phyloP scores from a whole-genome alignment of 176 grass and related monocot genomes.

The Luzula sylvatica region DNA sequence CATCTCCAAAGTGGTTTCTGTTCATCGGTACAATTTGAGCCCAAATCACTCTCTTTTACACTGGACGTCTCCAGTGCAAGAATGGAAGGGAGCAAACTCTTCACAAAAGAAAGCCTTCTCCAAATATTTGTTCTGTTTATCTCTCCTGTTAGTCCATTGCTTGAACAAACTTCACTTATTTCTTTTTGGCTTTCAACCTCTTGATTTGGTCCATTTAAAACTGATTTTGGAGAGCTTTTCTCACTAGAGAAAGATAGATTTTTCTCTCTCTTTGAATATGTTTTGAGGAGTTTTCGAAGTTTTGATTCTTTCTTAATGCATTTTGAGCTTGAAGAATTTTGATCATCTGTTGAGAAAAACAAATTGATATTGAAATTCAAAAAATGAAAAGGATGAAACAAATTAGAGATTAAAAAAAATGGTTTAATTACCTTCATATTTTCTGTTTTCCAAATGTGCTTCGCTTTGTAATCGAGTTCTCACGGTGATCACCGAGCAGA shows the following conservation, averaged over 20 bases:
- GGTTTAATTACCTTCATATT: conserved; percentile 37
- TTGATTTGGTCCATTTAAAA: conserved; percentile 52
- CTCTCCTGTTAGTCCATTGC: conserved; percentile 29
- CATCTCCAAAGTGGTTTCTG: conserved; percentile 71
- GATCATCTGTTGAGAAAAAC: conserved; percentile 26
- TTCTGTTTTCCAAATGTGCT: conserved; percentile 16
- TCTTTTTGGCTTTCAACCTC: conserved; percentile 15
- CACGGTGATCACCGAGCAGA: conserved; percentile 61
- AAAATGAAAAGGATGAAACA: too few species aligned
- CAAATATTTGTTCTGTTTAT: conserved; percentile 43
- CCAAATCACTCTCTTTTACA: conserved; percentile 31
- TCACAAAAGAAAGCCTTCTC: conserved; percentile 58
- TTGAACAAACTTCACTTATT: conserved; percentile 45
- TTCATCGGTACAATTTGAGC: conserved; percentile 34
- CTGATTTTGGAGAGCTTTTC: conserved; percentile 65
- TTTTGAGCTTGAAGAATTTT: conserved; percentile 42
- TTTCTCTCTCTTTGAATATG: conserved; percentile 40
- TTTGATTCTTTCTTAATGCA: conserved; percentile 54
- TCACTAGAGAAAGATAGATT: conserved; percentile 27
- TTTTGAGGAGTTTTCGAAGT: conserved; percentile 53
- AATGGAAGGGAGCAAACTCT: conserved; percentile 54
- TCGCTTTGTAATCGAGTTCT: conserved; percentile 26
- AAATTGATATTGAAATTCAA: neutral
- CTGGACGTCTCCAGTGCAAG: conserved; percentile 28
- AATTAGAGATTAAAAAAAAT: neutral